A percentile compares a stretch with the other conserved stretches of the same genome.
These are phyloP conservation scores for Pseudozyma pruni DNA, from an alignment of 1,284 basidiomycete genomes.

Conservation along the genomic window DNA sequence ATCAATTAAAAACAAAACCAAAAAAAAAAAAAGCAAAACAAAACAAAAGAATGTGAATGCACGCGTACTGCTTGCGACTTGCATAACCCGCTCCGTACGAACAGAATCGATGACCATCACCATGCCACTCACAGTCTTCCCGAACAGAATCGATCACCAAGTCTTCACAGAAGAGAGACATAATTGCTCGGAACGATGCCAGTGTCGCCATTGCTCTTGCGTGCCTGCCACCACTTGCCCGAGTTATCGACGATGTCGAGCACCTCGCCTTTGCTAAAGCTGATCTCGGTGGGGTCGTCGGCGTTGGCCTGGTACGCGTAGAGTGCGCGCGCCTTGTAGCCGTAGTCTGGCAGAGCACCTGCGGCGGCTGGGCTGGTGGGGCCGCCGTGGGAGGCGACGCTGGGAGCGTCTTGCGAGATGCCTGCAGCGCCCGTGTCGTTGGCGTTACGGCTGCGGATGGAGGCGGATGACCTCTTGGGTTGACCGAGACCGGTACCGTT, in stretches of 20 bases:
- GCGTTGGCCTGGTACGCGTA: constrained; percentile 90
- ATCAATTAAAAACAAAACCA: too few species aligned
- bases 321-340: constrained; percentile 83
- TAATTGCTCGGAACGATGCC: constrained; percentile 74
- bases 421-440: constrained; percentile 13
- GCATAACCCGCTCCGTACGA: too few species aligned
- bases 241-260: constrained; percentile 93
- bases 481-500: constrained; percentile 43
- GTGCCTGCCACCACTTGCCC: constrained; percentile 81
- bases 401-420: constrained; percentile 27
- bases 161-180: constrained; percentile 56
- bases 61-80: too few species aligned
- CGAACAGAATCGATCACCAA: too few species aligned
- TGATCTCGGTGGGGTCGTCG: constrained; percentile 96
- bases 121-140: too few species aligned
- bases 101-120: too few species aligned
- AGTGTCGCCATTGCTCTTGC: constrained; percentile 80
- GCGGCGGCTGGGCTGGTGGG: constrained; percentile 9
- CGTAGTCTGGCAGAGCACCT: constrained; percentile 48
- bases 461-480: constrained; percentile 34
- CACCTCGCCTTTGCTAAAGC: constrained; percentile 90
- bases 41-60: neutral
- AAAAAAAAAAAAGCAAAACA: too few species aligned
- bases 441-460: constrained; percentile 33
- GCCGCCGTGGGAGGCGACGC: constrained; percentile 32